A percentile compares a stretch with the other conserved stretches of the same genome.
These are phyloP conservation scores for Hypholoma sublateritium DNA, from an alignment of 768 basidiomycete genomes.

Conservation along the genomic window DNA sequence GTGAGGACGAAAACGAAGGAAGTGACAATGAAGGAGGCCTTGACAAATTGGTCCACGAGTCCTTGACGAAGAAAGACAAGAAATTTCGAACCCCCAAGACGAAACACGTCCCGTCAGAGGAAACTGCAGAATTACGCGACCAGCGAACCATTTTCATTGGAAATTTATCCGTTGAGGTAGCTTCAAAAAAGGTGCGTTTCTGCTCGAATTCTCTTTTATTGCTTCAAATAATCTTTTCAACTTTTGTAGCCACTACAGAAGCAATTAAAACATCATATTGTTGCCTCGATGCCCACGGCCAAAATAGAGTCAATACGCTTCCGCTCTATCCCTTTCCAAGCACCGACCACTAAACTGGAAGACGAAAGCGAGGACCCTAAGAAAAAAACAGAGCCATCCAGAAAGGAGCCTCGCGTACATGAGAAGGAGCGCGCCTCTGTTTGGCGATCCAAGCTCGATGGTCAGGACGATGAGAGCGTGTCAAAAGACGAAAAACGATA, in stretches of 20 bases:
- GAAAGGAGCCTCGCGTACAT: conserved; percentile 43
- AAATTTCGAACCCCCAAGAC: conserved; percentile 27
- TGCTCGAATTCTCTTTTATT: neutral
- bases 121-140: conserved; percentile 73
- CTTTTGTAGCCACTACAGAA: conserved; percentile 68
- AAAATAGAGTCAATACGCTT: conserved; percentile 93
- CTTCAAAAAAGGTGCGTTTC: conserved; percentile 67
- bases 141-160: conserved; percentile 90
- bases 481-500: conserved; percentile 59
- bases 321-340: conserved; percentile 89
- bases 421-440: conserved; percentile 57
- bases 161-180: conserved; percentile 77
- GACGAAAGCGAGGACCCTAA: conserved; percentile 30
- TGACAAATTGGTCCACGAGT: conserved; percentile 61
- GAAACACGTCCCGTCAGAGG: conserved; percentile 63
- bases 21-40: conserved; percentile 23
- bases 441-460: conserved; percentile 50
- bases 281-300: conserved; percentile 66
- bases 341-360: conserved; percentile 67
- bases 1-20: conserved; percentile 17
- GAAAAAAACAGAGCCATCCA: conserved; percentile 24
- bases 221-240: neutral
- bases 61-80: conserved; percentile 38
- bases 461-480: conserved; percentile 42
- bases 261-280: conserved; percentile 73